Evolutionary conservation across 2,329 filamentous ascomycete species (phyloP), one percentile per base, ranked within the genome.

Genomic region (Colletotrichum lentis): DNA sequence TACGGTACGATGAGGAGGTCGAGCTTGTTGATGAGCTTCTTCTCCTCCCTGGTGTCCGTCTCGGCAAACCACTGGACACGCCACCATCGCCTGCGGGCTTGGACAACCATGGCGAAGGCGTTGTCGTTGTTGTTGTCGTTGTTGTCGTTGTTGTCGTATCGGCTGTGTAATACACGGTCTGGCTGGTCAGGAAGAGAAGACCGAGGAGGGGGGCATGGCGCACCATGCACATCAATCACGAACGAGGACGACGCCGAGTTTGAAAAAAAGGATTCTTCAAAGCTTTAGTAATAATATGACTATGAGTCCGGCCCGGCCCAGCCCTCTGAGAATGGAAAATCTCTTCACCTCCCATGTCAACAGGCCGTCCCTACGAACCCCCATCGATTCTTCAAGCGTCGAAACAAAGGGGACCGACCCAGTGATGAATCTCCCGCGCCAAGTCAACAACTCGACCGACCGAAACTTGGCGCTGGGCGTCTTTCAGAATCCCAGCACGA

Each of bases 11-110:
- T 75, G 10, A 79, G 75, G 4, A 77, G 77, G 50, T 83, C 81
- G 2, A 83, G 71, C 69, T 82, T 83, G 65, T 80, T 76, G 6
- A 83, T 71, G 35, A 82, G 80, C 12, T 70, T 73, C 3, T 77
- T 74, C 69, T 82, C 80, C 52, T 79, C 77, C 0, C 78, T 77
- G 0, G 77, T 84, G 68, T 88, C 86, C 8, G 82, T 76, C 37
- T 80, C 76, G 6, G 83, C 75, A 73, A 81, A 86, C 84, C 84
- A 86, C 63, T 83, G 78, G 64, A 80, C 73, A 8, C 80, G 73
- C 65, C 77, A 79, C 78, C 78, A 80, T 64, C 76, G 77, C 66
- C 50, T 52, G 22, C 66, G 66, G 22, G 62, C 43, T 35, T 65
- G 66, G 24, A 65, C 62, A 10, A 52, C 50, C 66, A 69, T 69